Evolutionary conservation across 176 grass and related monocot species (phyloP), one percentile per base, ranked within the genome.

Genomic region (Elaeis guineensis): DNA sequence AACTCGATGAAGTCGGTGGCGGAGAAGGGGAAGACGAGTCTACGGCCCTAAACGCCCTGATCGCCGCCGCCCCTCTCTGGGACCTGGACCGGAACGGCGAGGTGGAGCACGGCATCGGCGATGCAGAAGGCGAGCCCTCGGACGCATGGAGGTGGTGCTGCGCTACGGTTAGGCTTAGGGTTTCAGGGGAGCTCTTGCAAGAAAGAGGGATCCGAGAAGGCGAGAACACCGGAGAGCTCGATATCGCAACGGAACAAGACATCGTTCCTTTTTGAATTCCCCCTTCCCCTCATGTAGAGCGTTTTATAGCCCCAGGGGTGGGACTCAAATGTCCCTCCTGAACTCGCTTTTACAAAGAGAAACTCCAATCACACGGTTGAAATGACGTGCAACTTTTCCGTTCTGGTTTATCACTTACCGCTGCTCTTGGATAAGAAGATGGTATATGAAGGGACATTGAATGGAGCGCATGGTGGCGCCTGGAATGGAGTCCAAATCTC

Each of bases 151-250:
- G 68, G 5, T 73, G 44, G 20, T 76, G 70, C 5, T 74, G 78
- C 0, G 79, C 26, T 14, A 76, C 50, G 61, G 83, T 63, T 65
- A 86, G 25, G 52, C 70, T 32, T 5, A 80, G 70, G 17, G 79
- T 72, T 65, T 99, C 88, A 2, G 85, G 85, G 6, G 85, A 98
- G 0, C 78, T 82, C 82, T 93, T 99, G 85, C 85, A 89, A 16
- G 85, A 89, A 67, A 83, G 72, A 61, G 79, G 5, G 71, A 86
- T 83, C 53, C 81, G 82, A 4, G 88, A 89, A 4, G 94, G 85
- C 0, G 94, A 99, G 82, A 93, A 99, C 5, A 86, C 84, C 48
- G 88, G 88, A 35, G 94, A 89, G 71, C 69, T 99, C 17, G 84
- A 79, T 58, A 99, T 89, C 15, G 79, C 82, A 17, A 99, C 77